Percentiles rank a stretch among this genome's conserved stretches.
Evolutionary conservation across 805 yeast genomes (phyloP).

Genomic region (Nakazawaea sp.): DNA sequence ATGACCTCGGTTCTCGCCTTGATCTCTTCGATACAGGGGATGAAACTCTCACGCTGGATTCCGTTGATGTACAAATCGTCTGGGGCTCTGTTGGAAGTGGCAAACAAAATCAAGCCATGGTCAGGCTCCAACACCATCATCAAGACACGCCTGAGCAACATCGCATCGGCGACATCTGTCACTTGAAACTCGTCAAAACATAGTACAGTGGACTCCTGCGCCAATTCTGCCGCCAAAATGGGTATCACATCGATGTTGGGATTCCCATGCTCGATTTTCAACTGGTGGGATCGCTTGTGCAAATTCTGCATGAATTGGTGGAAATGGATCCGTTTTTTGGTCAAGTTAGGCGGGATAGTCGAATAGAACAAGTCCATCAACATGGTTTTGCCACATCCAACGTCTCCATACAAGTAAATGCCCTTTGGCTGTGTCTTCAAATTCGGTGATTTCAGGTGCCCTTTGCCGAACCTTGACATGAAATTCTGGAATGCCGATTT

Average conservation of each 20-base stretch:
- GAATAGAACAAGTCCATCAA: slow-evolving; percentile 90
- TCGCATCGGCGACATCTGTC: slow-evolving; percentile 97
- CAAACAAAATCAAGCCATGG: slow-evolving; percentile 82
- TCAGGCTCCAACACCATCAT: slow-evolving; percentile 60
- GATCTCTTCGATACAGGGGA: slow-evolving; percentile 84
- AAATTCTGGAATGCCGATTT: slow-evolving; percentile 29
- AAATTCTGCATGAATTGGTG: slow-evolving; percentile 96
- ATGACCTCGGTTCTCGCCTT: slow-evolving; percentile 71
- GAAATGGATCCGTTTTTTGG: slow-evolving; percentile 82
- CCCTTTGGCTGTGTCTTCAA: slow-evolving; percentile 50
- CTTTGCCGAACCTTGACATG: slow-evolving; percentile 2
- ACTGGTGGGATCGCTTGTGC: slow-evolving; percentile 79
- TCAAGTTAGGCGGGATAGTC: slow-evolving; percentile 71
- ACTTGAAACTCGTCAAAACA: slow-evolving; percentile 98
- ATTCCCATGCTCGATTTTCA: slow-evolving; percentile 55
- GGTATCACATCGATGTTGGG: slow-evolving; percentile 78
- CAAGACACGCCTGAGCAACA: slow-evolving; percentile 77
- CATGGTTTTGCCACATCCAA: slow-evolving; percentile 98
- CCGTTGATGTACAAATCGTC: slow-evolving; percentile 92
- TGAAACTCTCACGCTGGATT: slow-evolving; percentile 82
- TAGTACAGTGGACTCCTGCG: slow-evolving; percentile 66
- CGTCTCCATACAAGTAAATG: slow-evolving; percentile 91
- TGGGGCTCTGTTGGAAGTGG: slow-evolving; percentile 94
- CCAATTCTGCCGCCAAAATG: slow-evolving; percentile 73
- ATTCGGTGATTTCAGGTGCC: background rate